Conservation (phyloP, 306 rosid genomes). For the Senna tora region DNA sequence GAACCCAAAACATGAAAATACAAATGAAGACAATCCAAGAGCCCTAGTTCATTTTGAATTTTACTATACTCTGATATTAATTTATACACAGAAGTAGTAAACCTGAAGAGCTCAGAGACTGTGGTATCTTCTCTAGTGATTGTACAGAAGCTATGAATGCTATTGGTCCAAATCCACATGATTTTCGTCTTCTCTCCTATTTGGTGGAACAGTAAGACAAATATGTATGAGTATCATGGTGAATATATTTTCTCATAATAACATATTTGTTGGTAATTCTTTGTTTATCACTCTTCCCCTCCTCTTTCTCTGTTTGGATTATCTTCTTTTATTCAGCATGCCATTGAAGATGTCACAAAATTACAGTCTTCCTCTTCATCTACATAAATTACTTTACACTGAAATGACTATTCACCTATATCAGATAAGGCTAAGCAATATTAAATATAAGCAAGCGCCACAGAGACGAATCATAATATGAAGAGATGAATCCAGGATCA, state of each 20-base stretch:
- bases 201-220: slow-evolving; percentile 29
- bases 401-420: slow-evolving; percentile 20
- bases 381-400: too few relatives aligned
- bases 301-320: too few relatives aligned
- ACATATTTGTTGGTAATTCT: too few relatives aligned
- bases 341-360: too few relatives aligned
- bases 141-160: slow-evolving; percentile 75
- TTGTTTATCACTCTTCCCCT: too few relatives aligned
- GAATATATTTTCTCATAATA: slow-evolving; percentile 1
- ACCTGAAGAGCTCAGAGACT: slow-evolving; percentile 91
- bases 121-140: slow-evolving; percentile 79
- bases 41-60: slow-evolving; percentile 18
- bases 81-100: slow-evolving; percentile 40
- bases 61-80: not conserved
- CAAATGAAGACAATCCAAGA: slow-evolving; percentile 16
- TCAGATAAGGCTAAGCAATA: slow-evolving; percentile 37
- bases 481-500: slow-evolving; percentile 16
- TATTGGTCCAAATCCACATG: slow-evolving; percentile 85
- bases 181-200: slow-evolving; percentile 68
- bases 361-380: too few relatives aligned
- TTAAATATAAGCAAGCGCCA: slow-evolving; percentile 30
- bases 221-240: slow-evolving; percentile 30
- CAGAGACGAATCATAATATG: not conserved
- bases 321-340: too few relatives aligned
- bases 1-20: slow-evolving; percentile 33